Percentiles rank a stretch among this genome's conserved stretches.
These are phyloP conservation scores for Kondoa malvinella DNA, from an alignment of 768 basidiomycete species.

Conservation along the genomic window DNA sequence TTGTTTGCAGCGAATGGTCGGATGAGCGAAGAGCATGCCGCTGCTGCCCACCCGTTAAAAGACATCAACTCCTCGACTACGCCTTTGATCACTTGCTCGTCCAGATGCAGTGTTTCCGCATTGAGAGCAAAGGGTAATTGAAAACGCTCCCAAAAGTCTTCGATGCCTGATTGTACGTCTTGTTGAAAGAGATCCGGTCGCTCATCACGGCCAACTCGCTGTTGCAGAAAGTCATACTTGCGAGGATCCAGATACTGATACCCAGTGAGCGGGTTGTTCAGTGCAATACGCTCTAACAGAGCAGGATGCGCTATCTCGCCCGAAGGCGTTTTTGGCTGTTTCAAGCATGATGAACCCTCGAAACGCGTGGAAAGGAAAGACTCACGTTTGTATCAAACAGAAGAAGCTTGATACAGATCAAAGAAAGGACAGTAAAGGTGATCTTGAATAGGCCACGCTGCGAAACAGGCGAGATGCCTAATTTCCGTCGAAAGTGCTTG, in stretches of 20 bases:
- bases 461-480: not conserved
- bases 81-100: slow-evolving; percentile 70
- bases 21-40: slow-evolving; percentile 74
- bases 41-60: slow-evolving; percentile 95
- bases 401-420: slow-evolving; percentile 24
- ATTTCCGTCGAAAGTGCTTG: not conserved
- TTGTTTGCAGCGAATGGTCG: slow-evolving; percentile 92
- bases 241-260: slow-evolving; percentile 65
- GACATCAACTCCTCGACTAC: slow-evolving; percentile 88
- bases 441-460: slow-evolving; percentile 15
- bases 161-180: slow-evolving; percentile 55
- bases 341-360: not conserved
- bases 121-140: slow-evolving; percentile 75
- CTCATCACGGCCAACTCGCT: slow-evolving; percentile 63
- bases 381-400: slow-evolving; percentile 15
- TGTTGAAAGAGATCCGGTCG: slow-evolving; percentile 60
- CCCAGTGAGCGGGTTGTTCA: slow-evolving; percentile 39
- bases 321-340: slow-evolving; percentile 22
- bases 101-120: slow-evolving; percentile 69
- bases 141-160: slow-evolving; percentile 82
- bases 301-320: slow-evolving; percentile 28
- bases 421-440: slow-evolving; percentile 24
- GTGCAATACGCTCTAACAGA: slow-evolving; percentile 47
- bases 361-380: not conserved
- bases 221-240: slow-evolving; percentile 70